These are phyloP conservation scores for Turritis glabra DNA, from an alignment of 345 rosid species.

Conservation along the genomic window DNA sequence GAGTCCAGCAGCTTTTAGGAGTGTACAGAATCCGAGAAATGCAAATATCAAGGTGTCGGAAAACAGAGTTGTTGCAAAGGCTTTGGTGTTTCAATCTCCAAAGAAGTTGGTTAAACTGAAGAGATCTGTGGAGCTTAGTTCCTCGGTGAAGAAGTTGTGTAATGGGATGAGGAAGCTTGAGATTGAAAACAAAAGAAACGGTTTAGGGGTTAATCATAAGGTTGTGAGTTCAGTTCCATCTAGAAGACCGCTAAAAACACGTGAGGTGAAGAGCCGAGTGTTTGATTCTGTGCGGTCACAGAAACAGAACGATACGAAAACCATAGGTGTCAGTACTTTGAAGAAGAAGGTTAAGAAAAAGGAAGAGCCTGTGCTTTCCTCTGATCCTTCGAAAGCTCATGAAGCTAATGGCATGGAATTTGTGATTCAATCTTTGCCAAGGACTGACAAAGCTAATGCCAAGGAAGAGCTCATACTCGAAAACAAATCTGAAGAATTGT, in stretches of 20 bases:
- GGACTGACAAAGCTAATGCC: not conserved
- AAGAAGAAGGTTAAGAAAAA: conserved; percentile 41
- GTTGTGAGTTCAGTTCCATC: conserved; percentile 40
- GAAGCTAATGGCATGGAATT: conserved; percentile 41
- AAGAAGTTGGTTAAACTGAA: conserved; percentile 59
- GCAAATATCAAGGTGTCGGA: conserved; percentile 41
- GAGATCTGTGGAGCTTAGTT: conserved; percentile 53
- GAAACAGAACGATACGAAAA: conserved; percentile 40
- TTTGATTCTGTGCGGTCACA: conserved; percentile 56
- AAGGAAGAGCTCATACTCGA: conserved; percentile 21
- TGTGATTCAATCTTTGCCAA: conserved; percentile 40
- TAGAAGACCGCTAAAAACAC: conserved; percentile 50
- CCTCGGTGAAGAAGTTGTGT: conserved; percentile 54
- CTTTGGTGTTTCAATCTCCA: conserved; percentile 83
- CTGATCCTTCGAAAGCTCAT: conserved; percentile 1
- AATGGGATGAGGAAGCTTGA: conserved; percentile 72
- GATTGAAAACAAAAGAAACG: conserved; percentile 49
- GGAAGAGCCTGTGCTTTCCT: conserved; percentile 18
- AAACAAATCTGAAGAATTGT: conserved; percentile 29
- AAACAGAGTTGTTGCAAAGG: conserved; percentile 50
- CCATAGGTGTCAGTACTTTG: conserved; percentile 39
- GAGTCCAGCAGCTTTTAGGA: conserved; percentile 55
- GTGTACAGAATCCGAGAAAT: conserved; percentile 62
- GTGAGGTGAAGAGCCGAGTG: conserved; percentile 93
- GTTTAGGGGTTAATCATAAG: conserved; percentile 35